A percentile compares a stretch with the other conserved stretches of the same genome.
Conservation (phyloP, 2,329 filamentous ascomycete genomes). For the Penicillium corylophilum region DNA sequence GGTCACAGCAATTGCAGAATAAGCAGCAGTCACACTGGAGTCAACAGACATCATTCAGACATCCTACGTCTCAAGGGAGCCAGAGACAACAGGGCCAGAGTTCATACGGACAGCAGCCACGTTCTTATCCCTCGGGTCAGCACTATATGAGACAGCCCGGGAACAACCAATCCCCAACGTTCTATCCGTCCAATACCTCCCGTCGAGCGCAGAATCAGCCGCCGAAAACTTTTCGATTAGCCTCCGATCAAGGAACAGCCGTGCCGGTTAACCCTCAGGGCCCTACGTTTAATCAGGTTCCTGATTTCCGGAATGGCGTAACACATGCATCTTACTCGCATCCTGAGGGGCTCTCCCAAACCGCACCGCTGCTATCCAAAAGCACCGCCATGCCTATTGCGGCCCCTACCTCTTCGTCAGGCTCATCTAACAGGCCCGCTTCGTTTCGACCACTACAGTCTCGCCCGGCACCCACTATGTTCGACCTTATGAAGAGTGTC, state of each 20-base stretch:
- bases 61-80: neutral
- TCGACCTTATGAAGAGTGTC: neutral
- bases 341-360: neutral
- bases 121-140: neutral
- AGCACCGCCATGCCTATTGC: too few relatives aligned
- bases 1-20: neutral
- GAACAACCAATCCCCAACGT: neutral
- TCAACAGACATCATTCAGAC: neutral
- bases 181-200: neutral
- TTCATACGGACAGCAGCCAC: neutral
- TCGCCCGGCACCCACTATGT: neutral
- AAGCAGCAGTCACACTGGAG: neutral
- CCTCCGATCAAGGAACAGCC: neutral
- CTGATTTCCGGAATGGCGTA: neutral
- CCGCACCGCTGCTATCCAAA: neutral
- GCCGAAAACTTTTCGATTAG: neutral
- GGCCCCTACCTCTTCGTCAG: neutral
- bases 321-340: neutral
- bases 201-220: neutral
- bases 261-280: neutral
- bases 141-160: conserved; percentile 2
- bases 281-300: neutral
- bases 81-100: neutral
- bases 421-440: neutral
- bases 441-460: neutral